Evolutionary conservation across 768 basidiomycete species (phyloP).

Genomic region (Mycena filopes): DNA sequence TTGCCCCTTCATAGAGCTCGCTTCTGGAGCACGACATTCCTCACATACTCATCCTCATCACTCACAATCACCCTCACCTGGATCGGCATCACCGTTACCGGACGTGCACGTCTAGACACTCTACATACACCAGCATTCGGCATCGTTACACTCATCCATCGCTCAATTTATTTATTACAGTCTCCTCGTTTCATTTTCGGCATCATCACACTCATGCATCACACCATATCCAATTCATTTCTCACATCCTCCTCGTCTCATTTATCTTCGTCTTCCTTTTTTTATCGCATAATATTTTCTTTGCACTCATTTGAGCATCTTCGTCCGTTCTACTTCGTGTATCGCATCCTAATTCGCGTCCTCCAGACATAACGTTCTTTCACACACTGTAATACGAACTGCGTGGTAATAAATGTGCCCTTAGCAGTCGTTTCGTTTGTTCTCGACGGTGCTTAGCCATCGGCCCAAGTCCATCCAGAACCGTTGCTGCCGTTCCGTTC

Average conservation of each 20-base stretch:
- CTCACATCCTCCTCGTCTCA: neutral
- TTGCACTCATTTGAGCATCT: neutral
- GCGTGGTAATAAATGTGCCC: constrained; percentile 2
- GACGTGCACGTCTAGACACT: constrained; percentile 9
- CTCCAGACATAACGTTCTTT: constrained; percentile 34
- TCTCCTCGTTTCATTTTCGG: neutral
- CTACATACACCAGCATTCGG: constrained; percentile 13
- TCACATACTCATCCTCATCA: constrained; percentile 14
- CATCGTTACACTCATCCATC: constrained; percentile 8
- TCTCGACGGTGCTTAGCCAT: constrained; percentile 52
- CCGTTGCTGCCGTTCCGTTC: constrained; percentile 44
- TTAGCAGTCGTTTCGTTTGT: constrained; percentile 14
- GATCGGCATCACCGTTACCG: constrained; percentile 16
- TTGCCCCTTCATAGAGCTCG: constrained; percentile 17
- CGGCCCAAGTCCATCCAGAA: constrained; percentile 53
- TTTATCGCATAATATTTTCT: neutral
- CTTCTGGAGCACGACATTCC: constrained; percentile 20
- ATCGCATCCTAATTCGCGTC: constrained; percentile 30
- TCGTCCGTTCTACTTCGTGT: constrained; percentile 8
- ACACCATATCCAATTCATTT: constrained; percentile 10
- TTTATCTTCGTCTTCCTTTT: constrained; percentile 20
- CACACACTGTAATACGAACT: constrained; percentile 17
- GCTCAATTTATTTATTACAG: constrained; percentile 4
- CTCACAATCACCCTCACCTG: constrained; percentile 18
- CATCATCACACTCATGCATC: constrained; percentile 9